phyloP scores from a whole-genome alignment of 805 yeast genomes.

The Ogataea pini region DNA sequence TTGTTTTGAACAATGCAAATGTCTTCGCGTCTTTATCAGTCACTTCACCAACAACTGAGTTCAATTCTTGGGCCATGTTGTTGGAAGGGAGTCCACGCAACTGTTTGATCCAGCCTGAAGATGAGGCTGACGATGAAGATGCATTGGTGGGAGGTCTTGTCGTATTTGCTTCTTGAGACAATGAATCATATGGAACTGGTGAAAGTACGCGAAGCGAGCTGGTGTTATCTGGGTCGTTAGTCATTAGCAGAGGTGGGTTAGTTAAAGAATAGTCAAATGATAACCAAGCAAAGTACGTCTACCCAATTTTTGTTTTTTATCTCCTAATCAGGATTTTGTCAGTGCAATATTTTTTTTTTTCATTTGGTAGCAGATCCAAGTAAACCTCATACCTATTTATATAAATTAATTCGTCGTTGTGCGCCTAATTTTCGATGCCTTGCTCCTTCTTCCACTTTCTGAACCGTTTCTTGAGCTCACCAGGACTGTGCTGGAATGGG shows the following conservation, averaged over 20 bases:
- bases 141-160: conserved; percentile 1
- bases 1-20: conserved; percentile 16
- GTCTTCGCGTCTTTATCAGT: conserved; percentile 22
- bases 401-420: conserved; percentile 1
- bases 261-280: too few species aligned
- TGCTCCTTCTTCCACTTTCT: conserved; percentile 60
- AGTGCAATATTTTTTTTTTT: background rate
- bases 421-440: conserved; percentile 10
- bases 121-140: conserved; percentile 3
- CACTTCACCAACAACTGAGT: conserved; percentile 8
- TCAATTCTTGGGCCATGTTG: conserved; percentile 8
- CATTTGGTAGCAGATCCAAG: background rate
- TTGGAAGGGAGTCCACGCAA: conserved; percentile 19
- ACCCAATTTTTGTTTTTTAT: too few species aligned
- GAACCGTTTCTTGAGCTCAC: conserved; percentile 75
- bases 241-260: too few species aligned
- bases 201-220: conserved; percentile 1
- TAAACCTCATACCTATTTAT: background rate
- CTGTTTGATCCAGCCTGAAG: conserved; percentile 17
- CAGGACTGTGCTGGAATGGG: conserved; percentile 79
- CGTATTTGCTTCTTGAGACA: background rate
- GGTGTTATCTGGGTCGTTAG: background rate
- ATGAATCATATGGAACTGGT: background rate
- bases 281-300: too few species aligned
- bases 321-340: too few species aligned